Evolutionary conservation across 164 flowering plant species (phyloP).

Genomic region (Magnolia officinalis): DNA sequence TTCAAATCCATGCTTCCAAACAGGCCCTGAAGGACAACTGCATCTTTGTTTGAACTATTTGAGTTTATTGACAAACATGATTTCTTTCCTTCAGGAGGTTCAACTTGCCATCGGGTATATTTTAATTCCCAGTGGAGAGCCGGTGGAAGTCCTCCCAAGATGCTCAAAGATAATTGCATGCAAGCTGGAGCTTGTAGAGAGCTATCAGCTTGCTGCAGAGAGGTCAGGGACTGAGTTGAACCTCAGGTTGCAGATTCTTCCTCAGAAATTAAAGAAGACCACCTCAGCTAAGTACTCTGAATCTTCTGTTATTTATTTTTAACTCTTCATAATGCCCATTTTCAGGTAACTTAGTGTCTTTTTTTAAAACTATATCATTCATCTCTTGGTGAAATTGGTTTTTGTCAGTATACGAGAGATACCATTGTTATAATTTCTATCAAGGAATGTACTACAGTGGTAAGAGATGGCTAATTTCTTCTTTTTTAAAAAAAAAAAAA

Average conservation of each 20-base stretch:
- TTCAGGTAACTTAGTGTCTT: no score
- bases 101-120: slow-evolving; percentile 96
- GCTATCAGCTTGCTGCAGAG: slow-evolving; percentile 84
- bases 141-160: slow-evolving; percentile 95
- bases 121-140: slow-evolving; percentile 93
- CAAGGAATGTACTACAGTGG: no score
- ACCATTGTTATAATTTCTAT: no score
- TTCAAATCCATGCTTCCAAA: no score
- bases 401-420: no score
- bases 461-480: no score
- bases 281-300: slow-evolving; percentile 22
- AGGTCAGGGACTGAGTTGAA: slow-evolving; percentile 76
- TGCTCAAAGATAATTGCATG: slow-evolving; percentile 81
- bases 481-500: no score
- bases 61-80: background rate
- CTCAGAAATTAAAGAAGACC: slow-evolving; percentile 49
- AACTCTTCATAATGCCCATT: no score
- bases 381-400: no score
- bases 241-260: slow-evolving; percentile 92
- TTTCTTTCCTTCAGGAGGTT: slow-evolving; percentile 58
- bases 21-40: no score
- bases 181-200: slow-evolving; percentile 81
- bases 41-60: background rate
- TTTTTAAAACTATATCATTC: no score
- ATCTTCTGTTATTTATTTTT: slow-evolving; percentile 1